These are phyloP conservation scores for Colletotrichum tofieldiae DNA, from an alignment of 2,329 filamentous ascomycete species.

Conservation along the genomic window DNA sequence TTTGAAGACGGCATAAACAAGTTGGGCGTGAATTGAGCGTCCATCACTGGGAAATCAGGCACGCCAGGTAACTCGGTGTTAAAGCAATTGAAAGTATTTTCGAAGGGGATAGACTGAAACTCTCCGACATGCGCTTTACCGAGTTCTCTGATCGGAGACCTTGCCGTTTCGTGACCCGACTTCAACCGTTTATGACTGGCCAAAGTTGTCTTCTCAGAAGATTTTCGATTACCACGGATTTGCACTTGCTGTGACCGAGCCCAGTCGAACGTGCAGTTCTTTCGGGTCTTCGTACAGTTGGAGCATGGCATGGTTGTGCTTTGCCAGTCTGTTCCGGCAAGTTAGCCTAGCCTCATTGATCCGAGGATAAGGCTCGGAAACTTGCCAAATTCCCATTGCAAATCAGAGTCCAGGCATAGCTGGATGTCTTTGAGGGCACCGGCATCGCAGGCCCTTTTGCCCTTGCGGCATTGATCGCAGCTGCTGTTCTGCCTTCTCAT, in stretches of 20 bases:
- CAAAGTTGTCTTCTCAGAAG: not conserved
- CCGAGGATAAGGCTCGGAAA: not conserved
- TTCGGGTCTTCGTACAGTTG: slow-evolving; percentile 51
- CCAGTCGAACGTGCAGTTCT: slow-evolving; percentile 51
- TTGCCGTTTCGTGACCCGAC: not conserved
- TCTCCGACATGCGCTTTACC: not conserved
- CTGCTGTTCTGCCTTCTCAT: slow-evolving; percentile 45
- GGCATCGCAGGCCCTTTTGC: slow-evolving; percentile 47
- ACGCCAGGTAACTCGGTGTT: not conserved
- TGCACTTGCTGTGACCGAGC: slow-evolving; percentile 41
- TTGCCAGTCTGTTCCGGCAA: slow-evolving; percentile 21
- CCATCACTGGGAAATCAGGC: not conserved
- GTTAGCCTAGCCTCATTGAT: not conserved
- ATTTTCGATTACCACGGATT: slow-evolving; percentile 19
- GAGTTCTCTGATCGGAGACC: not conserved
- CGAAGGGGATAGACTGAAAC: not conserved
- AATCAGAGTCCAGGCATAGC: slow-evolving; percentile 13
- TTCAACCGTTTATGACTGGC: slow-evolving; percentile 29
- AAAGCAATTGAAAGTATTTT: not conserved
- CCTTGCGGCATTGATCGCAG: slow-evolving; percentile 48
- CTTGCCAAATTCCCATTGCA: slow-evolving; percentile 32
- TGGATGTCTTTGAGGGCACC: slow-evolving; percentile 31
- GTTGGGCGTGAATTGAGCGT: not conserved
- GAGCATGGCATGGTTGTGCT: slow-evolving; percentile 45
- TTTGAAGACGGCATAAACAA: not conserved